Base-by-base conservation (phyloP, 78 protist species). In the Protostelium mycophagum region DNA sequence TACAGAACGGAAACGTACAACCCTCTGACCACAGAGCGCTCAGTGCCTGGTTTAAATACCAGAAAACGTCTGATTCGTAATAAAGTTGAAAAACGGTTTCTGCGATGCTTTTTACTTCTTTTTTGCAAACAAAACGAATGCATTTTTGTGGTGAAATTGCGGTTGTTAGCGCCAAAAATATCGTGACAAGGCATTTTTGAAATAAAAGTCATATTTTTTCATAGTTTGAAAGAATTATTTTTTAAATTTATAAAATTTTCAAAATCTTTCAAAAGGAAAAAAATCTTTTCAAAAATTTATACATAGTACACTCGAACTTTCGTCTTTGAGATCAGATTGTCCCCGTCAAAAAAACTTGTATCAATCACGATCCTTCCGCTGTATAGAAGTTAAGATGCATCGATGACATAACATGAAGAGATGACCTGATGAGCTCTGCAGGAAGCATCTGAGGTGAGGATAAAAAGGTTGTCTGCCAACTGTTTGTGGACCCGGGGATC, bases 401-500 rank as follows among this genome's bases (percentile, higher is more conserved):
- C 5, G 73, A 51, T 25, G 16, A 16, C 31, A 25, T 51, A 16
- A 51, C 73, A 16, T 51, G 73, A 25, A 51, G 5, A 16, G n/a
- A n/a, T n/a, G 16, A 51, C 73, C 73, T 51, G 84, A 86, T 25
- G 35, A 36, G n/a, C 73, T 86, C 92, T 1, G 89, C 88, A 5
- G 92, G 88, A 28, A 90, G 0, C 92, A 90, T 90, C 37, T 87
- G 83, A 1, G 73, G 25, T 1, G 88, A 83, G 28, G 92, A 88
- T 0, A 34, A 9, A 34, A 87, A 28, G 34, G 73, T 38, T 1
- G 84, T 35, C n/a, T 37, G 36, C 92, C 92, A 90, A 10, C 89
- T 38, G 83, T 90, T 90, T 5, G 92, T 90, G 63, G 92, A 90
- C 28, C 87, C 73, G n/a, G 92, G 92, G 34, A 90, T 90, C 39